Evolutionary conservation across 2,329 filamentous ascomycete species (phyloP).

Genomic region (Penicillium psychrosexuale): DNA sequence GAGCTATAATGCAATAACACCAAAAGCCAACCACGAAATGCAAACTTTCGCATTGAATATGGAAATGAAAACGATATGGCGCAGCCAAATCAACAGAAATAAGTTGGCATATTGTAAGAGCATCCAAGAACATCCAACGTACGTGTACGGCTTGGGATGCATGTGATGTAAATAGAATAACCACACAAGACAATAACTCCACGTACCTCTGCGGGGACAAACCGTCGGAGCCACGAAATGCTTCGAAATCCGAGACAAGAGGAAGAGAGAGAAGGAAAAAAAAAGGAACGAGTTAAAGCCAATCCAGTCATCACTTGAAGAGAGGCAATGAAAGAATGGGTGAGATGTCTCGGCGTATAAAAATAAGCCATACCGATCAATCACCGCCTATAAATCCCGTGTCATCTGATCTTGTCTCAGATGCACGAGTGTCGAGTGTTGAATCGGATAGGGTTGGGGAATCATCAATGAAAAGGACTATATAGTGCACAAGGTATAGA

Average conservation of each 20-base stretch:
- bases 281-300: background rate
- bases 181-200: conserved; percentile 1
- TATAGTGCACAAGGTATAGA: conserved; percentile 7
- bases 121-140: background rate
- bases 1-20: background rate
- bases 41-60: background rate
- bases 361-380: background rate
- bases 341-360: background rate
- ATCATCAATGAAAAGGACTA: conserved; percentile 1
- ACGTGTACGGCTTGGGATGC: background rate
- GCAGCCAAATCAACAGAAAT: background rate
- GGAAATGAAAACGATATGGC: background rate
- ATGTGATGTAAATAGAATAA: background rate
- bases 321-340: background rate
- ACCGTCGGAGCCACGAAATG: background rate
- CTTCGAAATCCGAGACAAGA: background rate
- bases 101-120: background rate
- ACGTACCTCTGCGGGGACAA: background rate
- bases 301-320: background rate
- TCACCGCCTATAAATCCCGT: background rate
- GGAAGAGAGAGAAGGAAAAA: background rate
- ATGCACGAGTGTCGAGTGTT: background rate
- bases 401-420: background rate
- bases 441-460: background rate
- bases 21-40: background rate